Base-by-base conservation (phyloP, 768 basidiomycete species). In the Sutorius australiensis region DNA sequence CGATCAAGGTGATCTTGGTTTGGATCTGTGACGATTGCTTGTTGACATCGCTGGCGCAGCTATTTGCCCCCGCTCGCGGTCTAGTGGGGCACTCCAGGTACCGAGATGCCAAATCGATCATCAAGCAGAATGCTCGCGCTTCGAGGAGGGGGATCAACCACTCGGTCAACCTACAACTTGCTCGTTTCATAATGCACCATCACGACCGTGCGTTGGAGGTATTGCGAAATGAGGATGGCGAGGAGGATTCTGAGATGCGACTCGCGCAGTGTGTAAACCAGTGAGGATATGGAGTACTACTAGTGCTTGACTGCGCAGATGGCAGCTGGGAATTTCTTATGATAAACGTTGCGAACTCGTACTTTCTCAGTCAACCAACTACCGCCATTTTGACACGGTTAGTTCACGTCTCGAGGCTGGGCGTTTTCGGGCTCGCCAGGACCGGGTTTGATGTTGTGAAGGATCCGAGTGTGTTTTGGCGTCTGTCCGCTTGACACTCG, bases 1-100 rank as follows among this genome's bases (percentile, higher is more conserved):
- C 89, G 10, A 79, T 94, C 43, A 95, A 95, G 78, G 89, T 88
- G 52, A 55, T 71, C 48, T 46, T 36, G 7, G 16, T 38, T 42
- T 42, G 24, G 33, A 60, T 55, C 39, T 40, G 45, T 13, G 10
- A 19, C 10, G 47, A 36, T 27, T 32, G n/a, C 5, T 1, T 17
- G 28, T 14, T 54, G 34, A 55, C 42, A 7, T n/a, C 46, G 31
- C 41, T 31, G 44, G 40, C 42, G 43, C 40, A 89, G 88, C 67
- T 90, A 30, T 91, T 90, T 67, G 80, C 82, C 2, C 86, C 87
- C 13, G 70, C 77, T 7, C 67, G 69, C 9, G 72, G 72, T 5
- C 54, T 63, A 1, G 81, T 81, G 58, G 41, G 50, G 27, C 86
- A 82, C 61, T 88, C 87, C 45, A 79, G 75, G 55, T 75, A 80